Evolutionary conservation across 768 basidiomycete genomes (phyloP).

Genomic region (Amyloporia xantha): DNA sequence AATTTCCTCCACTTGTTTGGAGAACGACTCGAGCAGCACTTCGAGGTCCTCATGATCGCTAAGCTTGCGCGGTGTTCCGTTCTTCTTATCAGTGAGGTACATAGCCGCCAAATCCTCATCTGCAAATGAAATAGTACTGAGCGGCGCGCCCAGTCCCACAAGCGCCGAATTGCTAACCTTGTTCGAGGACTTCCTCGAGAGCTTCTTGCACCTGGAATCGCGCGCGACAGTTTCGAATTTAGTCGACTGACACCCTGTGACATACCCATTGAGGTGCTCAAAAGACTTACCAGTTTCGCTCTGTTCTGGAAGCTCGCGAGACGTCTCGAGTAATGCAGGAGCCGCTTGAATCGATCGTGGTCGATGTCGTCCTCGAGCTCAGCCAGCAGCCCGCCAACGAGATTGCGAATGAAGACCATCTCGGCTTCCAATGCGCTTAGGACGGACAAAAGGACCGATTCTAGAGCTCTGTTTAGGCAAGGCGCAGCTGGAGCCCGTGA

Average conservation of each 20-base stretch:
- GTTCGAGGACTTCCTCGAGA: constrained; percentile 84
- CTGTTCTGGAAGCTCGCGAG: constrained; percentile 87
- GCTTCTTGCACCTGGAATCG: constrained; percentile 77
- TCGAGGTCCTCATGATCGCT: constrained; percentile 93
- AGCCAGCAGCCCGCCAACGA: constrained; percentile 83
- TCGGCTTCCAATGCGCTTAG: constrained; percentile 92
- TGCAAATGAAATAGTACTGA: constrained; percentile 24
- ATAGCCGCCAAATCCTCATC: constrained; percentile 94
- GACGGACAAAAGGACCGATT: constrained; percentile 88
- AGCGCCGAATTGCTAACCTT: constrained; percentile 43
- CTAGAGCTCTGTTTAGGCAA: constrained; percentile 63
- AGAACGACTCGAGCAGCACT: constrained; percentile 87
- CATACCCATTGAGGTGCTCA: background rate
- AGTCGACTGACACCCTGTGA: background rate
- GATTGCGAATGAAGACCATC: constrained; percentile 88
- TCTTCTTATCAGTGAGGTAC: constrained; percentile 88
- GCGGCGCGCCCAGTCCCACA: background rate
- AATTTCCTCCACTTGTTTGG: constrained; percentile 95
- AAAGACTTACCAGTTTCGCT: constrained; percentile 58
- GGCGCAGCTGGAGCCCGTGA: constrained; percentile 16
- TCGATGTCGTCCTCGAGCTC: constrained; percentile 96
- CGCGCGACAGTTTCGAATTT: background rate
- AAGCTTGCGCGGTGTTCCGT: constrained; percentile 46
- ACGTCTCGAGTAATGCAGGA: constrained; percentile 88
- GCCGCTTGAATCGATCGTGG: constrained; percentile 85